A percentile compares a stretch with the other conserved stretches of the same genome.
Evolutionary conservation across 306 rosid genomes (phyloP).

Genomic region (Castanopsis chinensis): DNA sequence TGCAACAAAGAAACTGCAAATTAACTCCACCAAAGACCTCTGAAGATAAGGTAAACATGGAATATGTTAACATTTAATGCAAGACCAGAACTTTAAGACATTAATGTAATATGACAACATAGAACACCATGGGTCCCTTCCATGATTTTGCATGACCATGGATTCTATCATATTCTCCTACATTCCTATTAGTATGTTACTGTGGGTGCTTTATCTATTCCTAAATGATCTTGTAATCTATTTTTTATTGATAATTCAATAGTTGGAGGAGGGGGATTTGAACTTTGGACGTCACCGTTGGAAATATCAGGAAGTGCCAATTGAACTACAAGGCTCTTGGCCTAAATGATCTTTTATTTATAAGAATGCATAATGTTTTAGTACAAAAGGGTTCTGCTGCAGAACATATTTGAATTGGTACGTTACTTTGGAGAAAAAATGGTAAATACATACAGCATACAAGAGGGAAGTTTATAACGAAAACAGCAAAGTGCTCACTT

Average conservation of each 20-base stretch:
- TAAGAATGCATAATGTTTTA: neutral
- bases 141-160: neutral
- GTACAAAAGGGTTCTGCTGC: neutral
- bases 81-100: neutral
- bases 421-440: neutral
- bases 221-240: neutral
- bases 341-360: neutral
- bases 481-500: neutral
- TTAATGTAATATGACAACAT: neutral
- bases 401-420: neutral
- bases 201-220: neutral
- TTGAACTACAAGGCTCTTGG: no score
- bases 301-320: no score
- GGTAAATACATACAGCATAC: neutral
- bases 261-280: no score
- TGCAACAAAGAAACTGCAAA: constrained; percentile 96
- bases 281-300: no score
- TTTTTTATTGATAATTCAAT: no score
- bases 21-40: constrained; percentile 92
- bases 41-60: constrained; percentile 32
- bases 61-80: neutral
- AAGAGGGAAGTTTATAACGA: neutral
- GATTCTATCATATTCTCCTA: neutral
- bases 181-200: neutral
- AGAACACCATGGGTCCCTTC: neutral